Conservation (phyloP, 306 rosid genomes). For the Canavalia gladiata region DNA sequence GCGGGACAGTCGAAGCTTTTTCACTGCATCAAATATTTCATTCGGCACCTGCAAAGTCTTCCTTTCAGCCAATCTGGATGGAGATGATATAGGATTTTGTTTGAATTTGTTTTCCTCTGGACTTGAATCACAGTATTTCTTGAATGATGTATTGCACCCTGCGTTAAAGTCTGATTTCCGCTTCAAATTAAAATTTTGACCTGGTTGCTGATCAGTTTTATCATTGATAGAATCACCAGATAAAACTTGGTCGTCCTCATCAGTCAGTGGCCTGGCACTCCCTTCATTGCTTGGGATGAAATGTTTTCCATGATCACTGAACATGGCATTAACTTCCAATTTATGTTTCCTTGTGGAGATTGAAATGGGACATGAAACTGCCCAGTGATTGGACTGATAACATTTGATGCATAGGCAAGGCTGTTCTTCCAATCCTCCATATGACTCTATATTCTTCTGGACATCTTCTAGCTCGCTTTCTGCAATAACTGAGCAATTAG, state of each 20-base stretch:
- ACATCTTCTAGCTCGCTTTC: slow-evolving; percentile 67
- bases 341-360: slow-evolving; percentile 52
- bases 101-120: slow-evolving; percentile 53
- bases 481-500: slow-evolving; percentile 59
- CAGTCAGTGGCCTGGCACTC: slow-evolving; percentile 47
- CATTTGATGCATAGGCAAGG: slow-evolving; percentile 69
- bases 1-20: slow-evolving; percentile 82
- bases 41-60: slow-evolving; percentile 57
- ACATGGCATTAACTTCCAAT: slow-evolving; percentile 42
- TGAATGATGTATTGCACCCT: slow-evolving; percentile 49
- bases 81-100: slow-evolving; percentile 52
- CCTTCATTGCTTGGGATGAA: slow-evolving; percentile 44
- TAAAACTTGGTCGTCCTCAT: slow-evolving; percentile 43
- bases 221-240: slow-evolving; percentile 42
- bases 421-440: slow-evolving; percentile 50
- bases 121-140: slow-evolving; percentile 50
- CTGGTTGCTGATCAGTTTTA: slow-evolving; percentile 44
- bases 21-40: slow-evolving; percentile 66
- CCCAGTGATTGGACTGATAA: slow-evolving; percentile 72
- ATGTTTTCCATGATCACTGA: slow-evolving; percentile 44
- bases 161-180: slow-evolving; percentile 45
- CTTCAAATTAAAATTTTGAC: slow-evolving; percentile 50
- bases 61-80: slow-evolving; percentile 48
- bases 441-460: slow-evolving; percentile 54
- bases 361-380: slow-evolving; percentile 66